phyloP scores from a whole-genome alignment of 306 rosid genomes.

The Begonia masoniana region DNA sequence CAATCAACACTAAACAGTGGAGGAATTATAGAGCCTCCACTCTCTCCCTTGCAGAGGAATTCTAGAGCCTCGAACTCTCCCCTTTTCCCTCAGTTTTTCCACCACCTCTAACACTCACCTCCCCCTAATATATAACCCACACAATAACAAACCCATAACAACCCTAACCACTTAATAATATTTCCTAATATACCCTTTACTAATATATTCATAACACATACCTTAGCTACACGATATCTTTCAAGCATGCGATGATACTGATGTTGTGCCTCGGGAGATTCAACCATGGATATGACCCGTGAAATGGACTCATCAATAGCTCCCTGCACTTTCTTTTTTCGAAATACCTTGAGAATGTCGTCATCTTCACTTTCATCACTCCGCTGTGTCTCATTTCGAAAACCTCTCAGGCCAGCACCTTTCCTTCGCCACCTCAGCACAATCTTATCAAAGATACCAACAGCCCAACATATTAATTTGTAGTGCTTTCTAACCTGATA shows the following conservation, averaged over 20 bases:
- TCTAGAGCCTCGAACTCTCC: no score
- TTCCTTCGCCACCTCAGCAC: slow-evolving; percentile 74
- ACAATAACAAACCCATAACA: no score
- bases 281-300: slow-evolving; percentile 55
- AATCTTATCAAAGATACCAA: slow-evolving; percentile 52
- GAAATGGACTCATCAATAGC: slow-evolving; percentile 50
- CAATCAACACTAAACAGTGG: no score
- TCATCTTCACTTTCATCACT: slow-evolving; percentile 40
- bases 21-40: no score
- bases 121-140: no score
- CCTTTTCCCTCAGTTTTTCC: no score
- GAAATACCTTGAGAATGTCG: slow-evolving; percentile 48
- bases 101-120: no score
- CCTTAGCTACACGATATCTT: no score
- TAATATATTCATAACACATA: no score
- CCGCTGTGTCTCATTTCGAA: slow-evolving; percentile 24
- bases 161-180: no score
- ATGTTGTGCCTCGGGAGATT: slow-evolving; percentile 42
- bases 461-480: slow-evolving; percentile 61
- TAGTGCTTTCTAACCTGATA: slow-evolving; percentile 60
- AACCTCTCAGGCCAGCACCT: slow-evolving; percentile 56
- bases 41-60: no score
- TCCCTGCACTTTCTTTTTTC: slow-evolving; percentile 48
- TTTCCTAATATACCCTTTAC: no score
- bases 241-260: slow-evolving; percentile 21